Evolutionary conservation across 2,329 filamentous ascomycete species (phyloP), one percentile per base, ranked within the genome.

Genomic region (Tolypocladium pustulatum): DNA sequence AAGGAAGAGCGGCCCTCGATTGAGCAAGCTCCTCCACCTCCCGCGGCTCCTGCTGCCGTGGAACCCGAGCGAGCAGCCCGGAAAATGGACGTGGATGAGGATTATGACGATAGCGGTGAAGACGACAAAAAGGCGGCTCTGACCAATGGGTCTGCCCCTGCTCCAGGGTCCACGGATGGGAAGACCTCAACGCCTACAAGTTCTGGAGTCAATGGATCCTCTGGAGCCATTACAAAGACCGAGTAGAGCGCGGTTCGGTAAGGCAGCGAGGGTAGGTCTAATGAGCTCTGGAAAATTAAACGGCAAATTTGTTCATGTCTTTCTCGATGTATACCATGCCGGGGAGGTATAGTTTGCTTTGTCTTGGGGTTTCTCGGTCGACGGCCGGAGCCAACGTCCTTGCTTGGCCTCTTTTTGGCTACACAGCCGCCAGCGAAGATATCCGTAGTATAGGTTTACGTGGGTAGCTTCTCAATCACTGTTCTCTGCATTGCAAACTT

Each of bases 1-100:
- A 86, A 83, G 71, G 85, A 90, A 63, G 88, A 91, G 60, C 78
- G 81, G 13, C 72, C 77, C 40, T 73, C 79, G 56, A 71, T 64
- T 25, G 71, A 73, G 58, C 70, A 71, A 58, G 69, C 75, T 25
- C 69, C 74, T 43, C 66, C 77, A 32, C 76, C 78, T 37, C 74
- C 81, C 34, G 72, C 80, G 2, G 77, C 81, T 27, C 76, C 80
- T 25, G 72, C 62, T 1, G 60, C 79, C 22, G 86, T 86, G 59
- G 93, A 97, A 75, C 90, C 91, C 12, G 85, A 89, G 71, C 78
- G 85, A 57, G 91, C 94, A 38, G 91, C 91, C 25, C 83, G 94
- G 27, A 96, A 96, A 73, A 95, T 99, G 85, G 93, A 97, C 8
- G 90, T 97, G 25, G 92, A 99, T 65, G 94, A 99, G 71, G 89